These are phyloP conservation scores for Barnettozyma sucrosica DNA, from an alignment of 805 yeast genomes.

Conservation along the genomic window DNA sequence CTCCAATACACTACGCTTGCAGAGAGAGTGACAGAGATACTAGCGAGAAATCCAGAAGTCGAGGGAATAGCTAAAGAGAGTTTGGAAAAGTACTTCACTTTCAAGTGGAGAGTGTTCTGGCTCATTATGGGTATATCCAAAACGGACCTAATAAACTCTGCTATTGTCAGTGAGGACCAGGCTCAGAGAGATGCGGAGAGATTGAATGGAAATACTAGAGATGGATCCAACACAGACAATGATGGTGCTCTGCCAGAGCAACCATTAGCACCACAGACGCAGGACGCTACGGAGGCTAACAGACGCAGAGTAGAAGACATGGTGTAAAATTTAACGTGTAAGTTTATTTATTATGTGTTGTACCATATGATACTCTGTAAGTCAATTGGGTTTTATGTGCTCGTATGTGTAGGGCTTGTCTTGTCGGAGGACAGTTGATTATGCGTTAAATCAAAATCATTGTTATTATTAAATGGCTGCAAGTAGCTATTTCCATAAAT, in stretches of 20 bases:
- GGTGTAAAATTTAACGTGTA: not conserved
- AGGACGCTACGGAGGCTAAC: not conserved
- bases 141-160: slow-evolving; percentile 46
- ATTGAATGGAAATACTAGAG: not conserved
- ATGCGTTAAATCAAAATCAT: too few relatives aligned
- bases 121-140: slow-evolving; percentile 47
- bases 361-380: not conserved
- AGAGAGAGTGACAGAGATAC: slow-evolving; percentile 38
- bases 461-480: too few relatives aligned
- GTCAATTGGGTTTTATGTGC: too few relatives aligned
- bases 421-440: too few relatives aligned
- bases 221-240: not conserved
- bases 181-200: slow-evolving; percentile 18
- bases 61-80: slow-evolving; percentile 39
- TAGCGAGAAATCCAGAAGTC: slow-evolving; percentile 36
- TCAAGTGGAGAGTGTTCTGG: slow-evolving; percentile 42
- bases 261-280: not conserved
- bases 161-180: slow-evolving; percentile 35
- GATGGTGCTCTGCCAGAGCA: not conserved
- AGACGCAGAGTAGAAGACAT: slow-evolving; percentile 1
- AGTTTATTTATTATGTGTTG: not conserved
- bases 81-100: slow-evolving; percentile 30
- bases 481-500: too few relatives aligned
- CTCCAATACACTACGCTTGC: slow-evolving; percentile 33
- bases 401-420: too few relatives aligned